Evolutionary conservation across 2,329 filamentous ascomycete genomes (phyloP).

Genomic region (Sarocladium strictum): DNA sequence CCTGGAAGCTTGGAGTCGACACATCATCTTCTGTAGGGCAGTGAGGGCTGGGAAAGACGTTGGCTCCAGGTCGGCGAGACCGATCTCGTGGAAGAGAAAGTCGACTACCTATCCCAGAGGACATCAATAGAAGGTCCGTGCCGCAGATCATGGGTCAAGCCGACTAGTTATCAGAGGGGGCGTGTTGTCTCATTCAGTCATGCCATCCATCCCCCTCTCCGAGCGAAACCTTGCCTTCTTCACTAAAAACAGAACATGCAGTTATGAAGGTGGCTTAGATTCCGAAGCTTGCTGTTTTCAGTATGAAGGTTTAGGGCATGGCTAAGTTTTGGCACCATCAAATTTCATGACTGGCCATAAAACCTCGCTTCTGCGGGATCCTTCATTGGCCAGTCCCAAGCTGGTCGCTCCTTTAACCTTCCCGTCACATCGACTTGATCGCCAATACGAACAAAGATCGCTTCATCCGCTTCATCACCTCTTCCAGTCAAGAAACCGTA

Average conservation of each 20-base stretch:
- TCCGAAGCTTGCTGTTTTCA: too few species aligned
- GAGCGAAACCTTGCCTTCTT: too few species aligned
- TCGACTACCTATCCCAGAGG: not conserved
- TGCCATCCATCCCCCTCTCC: too few species aligned
- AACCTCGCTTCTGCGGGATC: conserved; percentile 17
- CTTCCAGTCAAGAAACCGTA: conserved; percentile 53
- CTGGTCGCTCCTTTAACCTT: conserved; percentile 44
- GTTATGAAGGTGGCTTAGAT: too few species aligned
- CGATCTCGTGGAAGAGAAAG: not conserved
- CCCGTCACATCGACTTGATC: conserved; percentile 49
- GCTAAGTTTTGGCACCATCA: not conserved
- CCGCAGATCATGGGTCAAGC: not conserved
- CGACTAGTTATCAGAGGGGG: not conserved
- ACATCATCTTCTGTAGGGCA: too few species aligned
- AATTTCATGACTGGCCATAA: conserved; percentile 15
- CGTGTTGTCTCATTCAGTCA: conserved; percentile 6
- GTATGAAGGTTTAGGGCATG: too few species aligned
- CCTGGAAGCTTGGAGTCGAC: too few species aligned
- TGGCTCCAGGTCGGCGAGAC: not conserved
- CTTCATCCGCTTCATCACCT: conserved; percentile 14
- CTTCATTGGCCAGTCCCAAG: conserved; percentile 44
- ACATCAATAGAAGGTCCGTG: not conserved
- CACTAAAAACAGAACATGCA: too few species aligned
- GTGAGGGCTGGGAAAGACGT: not conserved
- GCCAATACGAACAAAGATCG: conserved; percentile 40